Percentiles rank a stretch among this genome's conserved stretches.
phyloP scores from a whole-genome alignment of 192 early-diverging fungal species.

The Coemansia sp. region DNA sequence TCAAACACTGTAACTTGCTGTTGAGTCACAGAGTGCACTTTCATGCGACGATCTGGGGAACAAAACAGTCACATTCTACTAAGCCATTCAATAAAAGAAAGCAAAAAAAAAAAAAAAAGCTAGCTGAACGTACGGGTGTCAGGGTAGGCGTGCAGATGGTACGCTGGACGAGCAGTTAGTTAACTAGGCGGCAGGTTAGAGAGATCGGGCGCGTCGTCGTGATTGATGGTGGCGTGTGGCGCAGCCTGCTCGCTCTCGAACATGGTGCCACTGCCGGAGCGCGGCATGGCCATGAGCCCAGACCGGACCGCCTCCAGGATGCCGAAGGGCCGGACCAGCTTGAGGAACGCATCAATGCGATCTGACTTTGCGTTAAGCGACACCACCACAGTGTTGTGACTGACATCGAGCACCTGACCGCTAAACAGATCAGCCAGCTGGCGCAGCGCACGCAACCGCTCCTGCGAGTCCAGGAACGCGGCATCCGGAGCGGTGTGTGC shows the following conservation, averaged over 20 bases:
- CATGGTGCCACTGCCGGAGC: conserved; percentile 77
- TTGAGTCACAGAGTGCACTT: background rate
- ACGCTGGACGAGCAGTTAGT: conserved; percentile 6
- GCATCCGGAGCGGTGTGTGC: conserved; percentile 17
- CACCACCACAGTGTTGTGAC: conserved; percentile 76
- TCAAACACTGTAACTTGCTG: background rate
- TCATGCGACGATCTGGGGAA: background rate
- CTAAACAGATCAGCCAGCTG: conserved; percentile 84
- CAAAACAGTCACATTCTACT: background rate
- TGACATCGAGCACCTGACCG: conserved; percentile 86
- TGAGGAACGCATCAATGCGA: conserved; percentile 88
- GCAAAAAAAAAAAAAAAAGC: background rate
- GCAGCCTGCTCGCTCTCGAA: conserved; percentile 68
- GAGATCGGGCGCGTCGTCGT: conserved; percentile 63
- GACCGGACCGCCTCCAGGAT: conserved; percentile 92
- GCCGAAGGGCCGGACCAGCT: conserved; percentile 91
- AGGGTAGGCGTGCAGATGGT: background rate
- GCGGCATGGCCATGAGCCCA: conserved; percentile 96
- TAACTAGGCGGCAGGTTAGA: conserved; percentile 92
- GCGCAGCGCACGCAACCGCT: conserved; percentile 75
- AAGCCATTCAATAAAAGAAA: background rate
- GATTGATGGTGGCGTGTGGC: conserved; percentile 60
- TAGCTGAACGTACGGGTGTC: background rate
- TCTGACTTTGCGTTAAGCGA: conserved; percentile 86
- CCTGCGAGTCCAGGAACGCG: conserved; percentile 58